Evolutionary conservation across 345 rosid genomes (phyloP).

Genomic region (Syzygium oleosum): DNA sequence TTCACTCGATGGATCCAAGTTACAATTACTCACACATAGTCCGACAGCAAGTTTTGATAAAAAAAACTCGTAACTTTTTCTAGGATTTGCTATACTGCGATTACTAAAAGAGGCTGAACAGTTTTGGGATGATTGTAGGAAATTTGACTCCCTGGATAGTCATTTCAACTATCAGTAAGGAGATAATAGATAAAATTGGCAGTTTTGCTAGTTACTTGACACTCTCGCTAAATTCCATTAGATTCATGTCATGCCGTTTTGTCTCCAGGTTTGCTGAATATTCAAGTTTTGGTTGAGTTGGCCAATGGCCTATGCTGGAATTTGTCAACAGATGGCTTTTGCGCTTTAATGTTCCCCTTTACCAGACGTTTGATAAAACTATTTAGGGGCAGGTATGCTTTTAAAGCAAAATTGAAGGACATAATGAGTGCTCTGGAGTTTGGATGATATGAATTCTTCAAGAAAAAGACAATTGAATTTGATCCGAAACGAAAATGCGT

Average conservation of each 20-base stretch:
- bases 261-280: neutral
- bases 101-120: neutral
- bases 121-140: neutral
- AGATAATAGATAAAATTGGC: neutral
- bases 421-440: neutral
- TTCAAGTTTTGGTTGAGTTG: neutral
- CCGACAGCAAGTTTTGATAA: neutral
- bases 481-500: no score
- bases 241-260: neutral
- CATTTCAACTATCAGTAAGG: neutral
- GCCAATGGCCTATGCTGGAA: neutral
- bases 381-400: neutral
- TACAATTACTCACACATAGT: neutral
- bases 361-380: neutral
- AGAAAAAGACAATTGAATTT: no score
- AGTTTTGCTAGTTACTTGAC: neutral
- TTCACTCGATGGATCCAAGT: neutral
- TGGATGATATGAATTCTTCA: neutral
- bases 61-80: neutral
- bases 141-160: neutral
- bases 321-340: neutral
- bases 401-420: neutral
- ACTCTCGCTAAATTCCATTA: neutral
- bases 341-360: neutral
- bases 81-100: neutral